These are phyloP conservation scores for Oldenlandia corymbosa DNA, from an alignment of 257 asterid species.

Conservation along the genomic window DNA sequence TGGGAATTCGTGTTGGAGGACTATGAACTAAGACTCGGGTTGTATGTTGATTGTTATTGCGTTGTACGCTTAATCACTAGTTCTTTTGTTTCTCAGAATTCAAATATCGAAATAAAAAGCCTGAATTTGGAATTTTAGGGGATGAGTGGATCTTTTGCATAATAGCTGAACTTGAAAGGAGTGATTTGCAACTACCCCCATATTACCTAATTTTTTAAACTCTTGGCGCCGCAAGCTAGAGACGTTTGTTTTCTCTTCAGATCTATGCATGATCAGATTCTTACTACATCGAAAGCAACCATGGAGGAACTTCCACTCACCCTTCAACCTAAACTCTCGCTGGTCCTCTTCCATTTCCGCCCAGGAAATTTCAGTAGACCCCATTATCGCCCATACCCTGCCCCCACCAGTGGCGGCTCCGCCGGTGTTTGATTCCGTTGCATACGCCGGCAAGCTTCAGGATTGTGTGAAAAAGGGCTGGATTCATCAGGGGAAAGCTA, in stretches of 20 bases:
- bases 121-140: no score
- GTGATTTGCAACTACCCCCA: no score
- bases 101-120: no score
- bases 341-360: constrained; percentile 17
- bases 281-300: constrained; percentile 12
- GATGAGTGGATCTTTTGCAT: no score
- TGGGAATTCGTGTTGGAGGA: no score
- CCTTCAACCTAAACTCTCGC: background rate
- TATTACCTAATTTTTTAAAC: no score
- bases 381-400: constrained; percentile 19
- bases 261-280: constrained; percentile 22
- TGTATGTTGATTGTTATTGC: no score
- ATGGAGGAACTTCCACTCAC: constrained; percentile 13
- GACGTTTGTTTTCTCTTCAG: background rate
- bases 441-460: constrained; percentile 29
- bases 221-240: no score
- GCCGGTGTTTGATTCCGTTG: constrained; percentile 41
- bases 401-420: constrained; percentile 7
- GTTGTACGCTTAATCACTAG: no score
- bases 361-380: constrained; percentile 4
- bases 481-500: constrained; percentile 15
- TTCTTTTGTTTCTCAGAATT: no score
- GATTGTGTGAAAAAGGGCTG: constrained; percentile 18
- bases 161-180: no score
- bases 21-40: no score